Percentiles rank a stretch among this genome's conserved stretches.
Evolutionary conservation across 805 yeast genomes (phyloP).

Genomic region (Lipomyces yamadae): DNA sequence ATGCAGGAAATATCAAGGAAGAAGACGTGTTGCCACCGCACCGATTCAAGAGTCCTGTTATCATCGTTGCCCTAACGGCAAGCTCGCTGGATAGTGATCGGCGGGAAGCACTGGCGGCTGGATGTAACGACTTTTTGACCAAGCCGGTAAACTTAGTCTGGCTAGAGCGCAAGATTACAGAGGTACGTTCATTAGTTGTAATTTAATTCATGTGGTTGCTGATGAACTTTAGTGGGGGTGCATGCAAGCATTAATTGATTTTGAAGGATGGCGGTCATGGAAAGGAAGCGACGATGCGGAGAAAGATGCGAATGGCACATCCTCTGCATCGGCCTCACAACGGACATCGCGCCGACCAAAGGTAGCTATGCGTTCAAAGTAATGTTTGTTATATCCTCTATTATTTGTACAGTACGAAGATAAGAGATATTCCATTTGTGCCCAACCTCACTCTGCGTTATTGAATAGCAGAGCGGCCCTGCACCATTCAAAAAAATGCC

Average conservation of each 20-base stretch:
- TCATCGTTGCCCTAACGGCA: constrained; percentile 96
- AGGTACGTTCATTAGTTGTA: constrained; percentile 27
- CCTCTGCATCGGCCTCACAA: not conserved
- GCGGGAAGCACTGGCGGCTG: constrained; percentile 91
- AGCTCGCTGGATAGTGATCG: constrained; percentile 83
- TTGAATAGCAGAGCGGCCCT: too few relatives aligned
- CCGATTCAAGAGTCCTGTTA: constrained; percentile 90
- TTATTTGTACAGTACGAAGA: not conserved
- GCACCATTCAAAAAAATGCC: too few relatives aligned
- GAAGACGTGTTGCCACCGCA: constrained; percentile 63
- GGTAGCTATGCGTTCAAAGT: not conserved
- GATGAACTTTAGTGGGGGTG: constrained; percentile 87
- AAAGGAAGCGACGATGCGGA: constrained; percentile 35
- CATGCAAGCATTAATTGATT: constrained; percentile 96
- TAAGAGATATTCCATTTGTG: not conserved
- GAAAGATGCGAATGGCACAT: constrained; percentile 1
- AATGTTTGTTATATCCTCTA: not conserved
- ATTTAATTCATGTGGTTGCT: not conserved
- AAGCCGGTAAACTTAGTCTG: constrained; percentile 95
- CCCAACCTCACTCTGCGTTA: too few relatives aligned
- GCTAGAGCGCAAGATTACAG: constrained; percentile 86
- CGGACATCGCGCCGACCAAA: constrained; percentile 4
- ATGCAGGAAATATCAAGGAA: constrained; percentile 45
- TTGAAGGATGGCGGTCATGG: constrained; percentile 79
- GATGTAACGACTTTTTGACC: constrained; percentile 94